phyloP scores from a whole-genome alignment of 768 basidiomycete genomes.

The Russula dissimulans region DNA sequence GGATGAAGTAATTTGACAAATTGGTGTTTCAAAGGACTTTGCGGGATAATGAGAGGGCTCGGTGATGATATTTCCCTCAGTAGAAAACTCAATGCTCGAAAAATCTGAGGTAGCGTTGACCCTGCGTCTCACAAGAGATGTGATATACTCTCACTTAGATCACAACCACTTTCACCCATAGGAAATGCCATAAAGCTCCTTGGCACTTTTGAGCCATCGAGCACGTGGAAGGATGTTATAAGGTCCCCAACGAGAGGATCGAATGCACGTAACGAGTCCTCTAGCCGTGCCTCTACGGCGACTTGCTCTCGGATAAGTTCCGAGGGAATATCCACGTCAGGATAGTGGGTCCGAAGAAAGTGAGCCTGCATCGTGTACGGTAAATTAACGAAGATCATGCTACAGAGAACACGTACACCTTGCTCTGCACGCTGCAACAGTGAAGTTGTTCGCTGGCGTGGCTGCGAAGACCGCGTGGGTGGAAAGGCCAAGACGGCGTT shows the following conservation, averaged over 20 bases:
- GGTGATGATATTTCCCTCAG: constrained; percentile 26
- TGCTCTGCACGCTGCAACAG: constrained; percentile 51
- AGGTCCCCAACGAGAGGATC: constrained; percentile 52
- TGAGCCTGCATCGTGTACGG: constrained; percentile 41
- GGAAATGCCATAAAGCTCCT: constrained; percentile 45
- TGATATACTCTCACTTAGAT: constrained; percentile 46
- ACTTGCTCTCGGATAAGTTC: constrained; percentile 55
- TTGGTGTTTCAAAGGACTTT: constrained; percentile 53
- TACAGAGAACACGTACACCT: constrained; percentile 38
- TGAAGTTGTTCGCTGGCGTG: constrained; percentile 26
- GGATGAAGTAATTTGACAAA: constrained; percentile 44
- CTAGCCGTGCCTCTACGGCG: constrained; percentile 34
- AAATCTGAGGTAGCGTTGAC: constrained; percentile 34
- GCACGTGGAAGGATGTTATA: constrained; percentile 34
- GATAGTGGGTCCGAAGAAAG: constrained; percentile 60
- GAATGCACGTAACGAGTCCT: constrained; percentile 33
- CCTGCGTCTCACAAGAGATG: not conserved
- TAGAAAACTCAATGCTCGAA: constrained; percentile 32
- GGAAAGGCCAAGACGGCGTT: constrained; percentile 46
- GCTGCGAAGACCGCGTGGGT: constrained; percentile 37
- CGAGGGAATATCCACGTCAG: constrained; percentile 66
- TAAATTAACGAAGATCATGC: not conserved
- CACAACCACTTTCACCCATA: constrained; percentile 47
- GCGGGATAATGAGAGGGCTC: constrained; percentile 35
- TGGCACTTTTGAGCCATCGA: constrained; percentile 21